Conservation (phyloP, 805 yeast species). For the Tetrapisispora pingtungensis region DNA sequence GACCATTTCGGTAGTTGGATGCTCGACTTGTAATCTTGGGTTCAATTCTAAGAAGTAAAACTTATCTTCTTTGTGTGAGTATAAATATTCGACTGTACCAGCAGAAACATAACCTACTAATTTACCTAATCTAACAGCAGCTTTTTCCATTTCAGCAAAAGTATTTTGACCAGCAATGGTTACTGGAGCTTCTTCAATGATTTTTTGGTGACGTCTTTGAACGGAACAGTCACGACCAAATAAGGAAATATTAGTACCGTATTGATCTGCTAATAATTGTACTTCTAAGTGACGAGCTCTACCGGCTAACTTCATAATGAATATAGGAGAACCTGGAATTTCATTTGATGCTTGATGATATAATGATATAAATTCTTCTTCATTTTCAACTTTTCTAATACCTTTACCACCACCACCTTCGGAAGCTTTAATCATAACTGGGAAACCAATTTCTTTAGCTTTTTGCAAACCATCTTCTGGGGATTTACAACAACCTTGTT, state of each 20-base stretch:
- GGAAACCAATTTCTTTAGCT: conserved; percentile 88
- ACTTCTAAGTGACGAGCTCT: conserved; percentile 97
- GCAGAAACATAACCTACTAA: conserved; percentile 98
- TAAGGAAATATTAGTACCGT: conserved; percentile 92
- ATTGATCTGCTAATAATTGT: conserved; percentile 94
- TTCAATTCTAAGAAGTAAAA: conserved; percentile 94
- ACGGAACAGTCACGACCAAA: conserved; percentile 99
- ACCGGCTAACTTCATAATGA: conserved; percentile 95
- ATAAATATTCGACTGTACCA: conserved; percentile 96
- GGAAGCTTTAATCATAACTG: conserved; percentile 97
- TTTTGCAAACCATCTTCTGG: conserved; percentile 84
- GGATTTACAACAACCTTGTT: conserved; percentile 74
- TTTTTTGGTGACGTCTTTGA: conserved; percentile 98
- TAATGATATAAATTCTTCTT: conserved; percentile 61
- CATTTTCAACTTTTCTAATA: conserved; percentile 88
- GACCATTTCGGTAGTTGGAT: conserved; percentile 99
- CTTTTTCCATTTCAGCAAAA: conserved; percentile 85
- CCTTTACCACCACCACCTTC: conserved; percentile 99
- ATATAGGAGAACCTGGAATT: conserved; percentile 98
- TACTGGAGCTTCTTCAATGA: conserved; percentile 98
- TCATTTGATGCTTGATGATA: conserved; percentile 94
- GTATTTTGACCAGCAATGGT: conserved; percentile 84
- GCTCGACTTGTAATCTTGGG: conserved; percentile 98
- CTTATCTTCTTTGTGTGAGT: conserved; percentile 87
- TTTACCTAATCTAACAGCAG: conserved; percentile 94